Percentiles rank a stretch among this genome's conserved stretches.
Evolutionary conservation across 2,329 filamentous ascomycete genomes (phyloP).

Genomic region (Fusarium heterosporum): DNA sequence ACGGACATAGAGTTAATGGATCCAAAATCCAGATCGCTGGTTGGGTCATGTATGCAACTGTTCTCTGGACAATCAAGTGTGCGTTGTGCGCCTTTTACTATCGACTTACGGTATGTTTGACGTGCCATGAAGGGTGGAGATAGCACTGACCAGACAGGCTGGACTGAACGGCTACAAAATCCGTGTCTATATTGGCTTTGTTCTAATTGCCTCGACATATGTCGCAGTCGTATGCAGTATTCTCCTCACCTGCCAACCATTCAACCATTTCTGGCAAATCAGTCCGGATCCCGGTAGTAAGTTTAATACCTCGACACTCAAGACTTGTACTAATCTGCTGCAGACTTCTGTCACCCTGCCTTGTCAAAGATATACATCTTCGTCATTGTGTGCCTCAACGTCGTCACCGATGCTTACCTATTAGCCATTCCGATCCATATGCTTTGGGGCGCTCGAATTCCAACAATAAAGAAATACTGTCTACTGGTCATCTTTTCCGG

Average conservation of each 20-base stretch:
- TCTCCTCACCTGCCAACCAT: conserved; percentile 52
- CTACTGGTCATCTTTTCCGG: conserved; percentile 63
- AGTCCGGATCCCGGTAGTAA: conserved; percentile 56
- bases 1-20: conserved; percentile 57
- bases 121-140: fast-evolving
- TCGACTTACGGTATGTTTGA: conserved; percentile 57
- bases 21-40: conserved; percentile 66
- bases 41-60: conserved; percentile 62
- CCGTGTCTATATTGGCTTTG: conserved; percentile 50
- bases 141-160: conserved; percentile 44
- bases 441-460: conserved; percentile 64
- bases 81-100: conserved; percentile 66
- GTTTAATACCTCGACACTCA: conserved; percentile 10
- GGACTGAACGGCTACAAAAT: conserved; percentile 38
- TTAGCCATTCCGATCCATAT: conserved; percentile 59
- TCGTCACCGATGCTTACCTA: conserved; percentile 56
- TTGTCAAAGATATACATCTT: conserved; percentile 56
- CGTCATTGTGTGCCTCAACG: conserved; percentile 52
- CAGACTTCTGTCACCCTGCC: conserved; percentile 55
- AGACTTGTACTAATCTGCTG: conserved; percentile 39
- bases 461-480: conserved; percentile 62
- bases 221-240: conserved; percentile 50
- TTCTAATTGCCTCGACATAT: conserved; percentile 50
- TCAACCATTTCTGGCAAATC: conserved; percentile 57
- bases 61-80: conserved; percentile 65